phyloP scores from a whole-genome alignment of 352 stramenopile species.

The Globisporangium perplexum region DNA sequence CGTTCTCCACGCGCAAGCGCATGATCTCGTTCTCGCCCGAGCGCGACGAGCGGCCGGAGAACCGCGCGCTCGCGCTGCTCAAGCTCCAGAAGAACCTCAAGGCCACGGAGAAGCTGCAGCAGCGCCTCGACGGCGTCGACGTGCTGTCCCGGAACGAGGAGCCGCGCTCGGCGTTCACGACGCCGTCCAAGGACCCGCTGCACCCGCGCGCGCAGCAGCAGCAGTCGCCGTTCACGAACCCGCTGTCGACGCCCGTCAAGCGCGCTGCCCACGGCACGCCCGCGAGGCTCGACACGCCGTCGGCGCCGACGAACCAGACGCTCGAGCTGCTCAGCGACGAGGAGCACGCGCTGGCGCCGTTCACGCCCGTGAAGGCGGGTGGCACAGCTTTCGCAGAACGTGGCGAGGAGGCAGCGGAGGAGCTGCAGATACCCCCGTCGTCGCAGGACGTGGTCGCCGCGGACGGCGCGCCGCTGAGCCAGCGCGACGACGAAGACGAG shows the following conservation, averaged over 20 bases:
- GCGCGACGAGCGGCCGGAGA: constrained; percentile 45
- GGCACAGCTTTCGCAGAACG: no score
- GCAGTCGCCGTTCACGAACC: constrained; percentile 6
- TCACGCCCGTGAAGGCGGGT: constrained; percentile 7
- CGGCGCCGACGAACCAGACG: constrained; percentile 6
- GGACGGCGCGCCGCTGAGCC: neutral
- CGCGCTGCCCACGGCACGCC: neutral
- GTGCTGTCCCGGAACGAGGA: constrained; percentile 10
- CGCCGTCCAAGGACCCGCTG: constrained; percentile 10
- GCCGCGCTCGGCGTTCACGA: constrained; percentile 12
- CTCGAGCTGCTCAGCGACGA: constrained; percentile 11
- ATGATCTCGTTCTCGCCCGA: constrained; percentile 82
- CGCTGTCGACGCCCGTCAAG: neutral
- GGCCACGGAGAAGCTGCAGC: constrained; percentile 59
- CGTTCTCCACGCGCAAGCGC: constrained; percentile 54
- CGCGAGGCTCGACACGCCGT: constrained; percentile 11
- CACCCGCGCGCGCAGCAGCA: neutral
- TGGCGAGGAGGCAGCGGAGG: no score
- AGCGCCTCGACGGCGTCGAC: constrained; percentile 39
- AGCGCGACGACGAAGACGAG: constrained; percentile 1
- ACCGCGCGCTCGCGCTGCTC: constrained; percentile 39
- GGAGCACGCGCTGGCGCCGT: neutral
- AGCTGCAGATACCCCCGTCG: neutral
- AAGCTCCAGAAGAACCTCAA: constrained; percentile 73
- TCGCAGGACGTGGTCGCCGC: neutral